Evolutionary conservation across 2,329 filamentous ascomycete species (phyloP).

Genomic region (Cladophialophora exuberans): DNA sequence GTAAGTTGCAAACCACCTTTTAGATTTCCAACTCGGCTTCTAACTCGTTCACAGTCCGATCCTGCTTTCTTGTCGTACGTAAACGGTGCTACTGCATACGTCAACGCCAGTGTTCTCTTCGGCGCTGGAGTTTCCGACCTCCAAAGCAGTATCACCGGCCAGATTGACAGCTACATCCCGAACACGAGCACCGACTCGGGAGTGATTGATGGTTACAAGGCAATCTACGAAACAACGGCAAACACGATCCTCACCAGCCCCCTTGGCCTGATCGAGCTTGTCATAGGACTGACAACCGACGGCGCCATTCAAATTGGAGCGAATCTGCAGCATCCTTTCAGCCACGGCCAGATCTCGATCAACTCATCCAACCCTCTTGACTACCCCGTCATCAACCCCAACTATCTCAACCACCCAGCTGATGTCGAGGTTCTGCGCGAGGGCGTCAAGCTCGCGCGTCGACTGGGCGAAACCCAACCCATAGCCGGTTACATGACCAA

Average conservation of each 20-base stretch:
- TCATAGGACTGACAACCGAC: slow-evolving; percentile 36
- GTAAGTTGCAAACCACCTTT: slow-evolving; percentile 33
- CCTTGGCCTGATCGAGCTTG: slow-evolving; percentile 30
- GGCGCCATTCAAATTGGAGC: slow-evolving; percentile 28
- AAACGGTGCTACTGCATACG: slow-evolving; percentile 29
- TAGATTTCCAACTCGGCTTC: slow-evolving; percentile 1
- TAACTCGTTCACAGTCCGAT: slow-evolving; percentile 20
- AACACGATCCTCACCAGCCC: slow-evolving; percentile 26
- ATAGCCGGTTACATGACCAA: slow-evolving; percentile 40
- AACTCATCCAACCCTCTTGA: slow-evolving; percentile 40
- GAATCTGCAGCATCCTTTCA: slow-evolving; percentile 32
- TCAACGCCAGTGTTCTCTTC: slow-evolving; percentile 30
- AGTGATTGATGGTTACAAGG: slow-evolving; percentile 32
- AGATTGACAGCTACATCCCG: slow-evolving; percentile 16
- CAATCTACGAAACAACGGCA: slow-evolving; percentile 29
- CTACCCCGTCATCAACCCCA: slow-evolving; percentile 47
- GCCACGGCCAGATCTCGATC: slow-evolving; percentile 31
- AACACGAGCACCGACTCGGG: slow-evolving; percentile 15
- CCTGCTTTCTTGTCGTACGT: slow-evolving; percentile 31
- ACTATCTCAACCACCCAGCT: slow-evolving; percentile 49
- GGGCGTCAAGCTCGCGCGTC: slow-evolving; percentile 40
- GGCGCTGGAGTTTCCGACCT: slow-evolving; percentile 19
- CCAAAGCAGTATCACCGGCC: slow-evolving; percentile 16
- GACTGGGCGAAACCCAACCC: slow-evolving; percentile 37
- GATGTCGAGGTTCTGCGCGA: slow-evolving; percentile 45